Evolutionary conservation across 352 stramenopile genomes (phyloP).

Genomic region (Globisporangium perplexum): DNA sequence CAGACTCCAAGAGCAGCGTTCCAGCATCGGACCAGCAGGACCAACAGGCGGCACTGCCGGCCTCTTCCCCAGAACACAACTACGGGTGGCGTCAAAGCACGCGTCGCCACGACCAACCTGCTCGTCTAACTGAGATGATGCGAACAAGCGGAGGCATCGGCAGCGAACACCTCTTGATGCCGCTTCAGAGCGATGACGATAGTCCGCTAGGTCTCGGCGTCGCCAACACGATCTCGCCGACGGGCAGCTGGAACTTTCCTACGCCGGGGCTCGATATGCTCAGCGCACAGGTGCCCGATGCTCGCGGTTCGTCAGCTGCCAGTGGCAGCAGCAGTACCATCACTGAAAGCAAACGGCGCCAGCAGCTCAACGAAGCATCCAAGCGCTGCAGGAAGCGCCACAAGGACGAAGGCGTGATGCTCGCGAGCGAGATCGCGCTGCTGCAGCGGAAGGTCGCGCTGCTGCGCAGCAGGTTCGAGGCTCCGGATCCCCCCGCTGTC

Average conservation of each 20-base stretch:
- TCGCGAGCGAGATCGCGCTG: constrained; percentile 21
- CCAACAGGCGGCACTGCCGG: too few species aligned
- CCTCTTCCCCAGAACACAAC: neutral
- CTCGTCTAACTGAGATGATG: too few species aligned
- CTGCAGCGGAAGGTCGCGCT: neutral
- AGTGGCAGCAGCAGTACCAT: neutral
- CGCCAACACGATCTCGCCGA: neutral
- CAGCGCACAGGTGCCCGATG: neutral
- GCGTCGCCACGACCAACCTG: too few species aligned
- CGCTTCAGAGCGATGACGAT: too few species aligned
- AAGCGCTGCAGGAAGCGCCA: constrained; percentile 40
- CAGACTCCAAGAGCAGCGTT: neutral
- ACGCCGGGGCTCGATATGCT: neutral
- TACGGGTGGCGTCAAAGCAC: too few species aligned
- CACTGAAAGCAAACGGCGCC: neutral
- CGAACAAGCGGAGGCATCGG: too few species aligned
- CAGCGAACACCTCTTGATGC: too few species aligned
- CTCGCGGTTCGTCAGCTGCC: too few species aligned
- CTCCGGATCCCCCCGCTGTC: neutral
- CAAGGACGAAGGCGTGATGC: constrained; percentile 33
- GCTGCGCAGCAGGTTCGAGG: neutral
- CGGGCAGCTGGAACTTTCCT: neutral
- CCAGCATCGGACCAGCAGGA: neutral
- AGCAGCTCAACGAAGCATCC: constrained; percentile 17
- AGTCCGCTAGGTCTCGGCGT: too few species aligned